Evolutionary conservation across 345 rosid species (phyloP), one percentile per base, ranked within the genome.

Genomic region (Eucalyptus decipiens): DNA sequence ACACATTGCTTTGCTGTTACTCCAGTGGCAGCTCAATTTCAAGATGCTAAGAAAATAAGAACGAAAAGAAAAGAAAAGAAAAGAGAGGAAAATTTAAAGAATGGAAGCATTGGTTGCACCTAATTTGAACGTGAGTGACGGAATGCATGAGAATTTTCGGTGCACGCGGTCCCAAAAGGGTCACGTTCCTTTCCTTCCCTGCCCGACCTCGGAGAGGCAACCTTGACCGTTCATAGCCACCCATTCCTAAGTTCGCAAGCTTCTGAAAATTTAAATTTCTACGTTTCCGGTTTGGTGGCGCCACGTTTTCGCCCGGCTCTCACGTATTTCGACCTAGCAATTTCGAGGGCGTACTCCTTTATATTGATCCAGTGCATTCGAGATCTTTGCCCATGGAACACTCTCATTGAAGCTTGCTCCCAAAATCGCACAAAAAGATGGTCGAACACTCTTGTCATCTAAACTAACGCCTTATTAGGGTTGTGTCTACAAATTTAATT

Each of bases 381-480:
- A 56, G 14, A 56, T 2, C 13, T 56, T 56, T 52, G 26, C 58
- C 58, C 1, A 5, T 56, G 11, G 3, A 56, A 56, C 28, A 23
- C 30, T 56, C 28, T 23, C 62, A 21, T 0, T 1, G 7, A 60
- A 28, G 7, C 6, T 32, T 32, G 24, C 11, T 17, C 6, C 23
- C 7, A 9, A 21, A 9, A 69, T 5, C 10, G 34, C 42, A 26
- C 16, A 28, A 26, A 26, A 21, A 34, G 43, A 72, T 18, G 8
- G 2, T 19, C 43, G 6, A 19, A 11, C 45, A 19, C 26, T 37
- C 15, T 37, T 37, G 26, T 72, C 45, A 72, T 72, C 7, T 23
- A 69, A 69, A 34, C 2, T 0, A 6, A 69, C 4, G 26, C 4
- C 7, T 34, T 34, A 19, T 69, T 3, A 5, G 4, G 12, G 4